phyloP scores from a whole-genome alignment of 192 early-diverging fungal genomes.

The Coemansia sp. region DNA sequence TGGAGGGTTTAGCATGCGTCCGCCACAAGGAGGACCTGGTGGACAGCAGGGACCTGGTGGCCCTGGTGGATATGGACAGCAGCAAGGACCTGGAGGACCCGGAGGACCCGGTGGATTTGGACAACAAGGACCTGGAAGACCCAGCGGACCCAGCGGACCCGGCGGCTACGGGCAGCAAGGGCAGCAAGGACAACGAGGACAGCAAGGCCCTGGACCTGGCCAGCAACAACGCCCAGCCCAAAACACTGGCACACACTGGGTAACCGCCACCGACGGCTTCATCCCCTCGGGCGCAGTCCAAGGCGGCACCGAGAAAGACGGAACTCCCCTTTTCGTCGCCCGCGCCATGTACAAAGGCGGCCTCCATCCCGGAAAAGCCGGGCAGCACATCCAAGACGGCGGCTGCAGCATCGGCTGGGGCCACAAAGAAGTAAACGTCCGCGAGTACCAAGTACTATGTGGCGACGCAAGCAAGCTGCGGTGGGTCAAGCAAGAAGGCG shows the following conservation, averaged over 20 bases:
- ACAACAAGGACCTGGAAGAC: conserved; percentile 6
- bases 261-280: conserved; percentile 34
- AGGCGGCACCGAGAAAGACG: conserved; percentile 59
- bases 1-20: conserved; percentile 4
- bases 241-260: conserved; percentile 23
- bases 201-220: conserved; percentile 1
- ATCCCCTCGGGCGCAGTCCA: conserved; percentile 58
- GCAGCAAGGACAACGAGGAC: not conserved
- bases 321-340: conserved; percentile 59
- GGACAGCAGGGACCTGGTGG: not conserved
- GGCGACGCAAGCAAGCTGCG: conserved; percentile 59
- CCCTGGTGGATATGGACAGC: not conserved
- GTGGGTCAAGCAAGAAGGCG: conserved; percentile 56
- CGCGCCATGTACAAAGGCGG: conserved; percentile 57
- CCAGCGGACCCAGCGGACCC: conserved; percentile 5
- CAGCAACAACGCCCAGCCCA: not conserved
- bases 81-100: not conserved
- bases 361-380: conserved; percentile 54
- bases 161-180: conserved; percentile 1
- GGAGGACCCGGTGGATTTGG: not conserved
- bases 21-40: not conserved
- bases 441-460: conserved; percentile 61
- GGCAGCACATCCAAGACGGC: conserved; percentile 49
- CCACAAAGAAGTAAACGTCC: conserved; percentile 55
- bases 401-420: conserved; percentile 58